Evolutionary conservation across 2,329 filamentous ascomycete genomes (phyloP), one percentile per base, ranked within the genome.

Genomic region (Tolypocladium ovalisporum): DNA sequence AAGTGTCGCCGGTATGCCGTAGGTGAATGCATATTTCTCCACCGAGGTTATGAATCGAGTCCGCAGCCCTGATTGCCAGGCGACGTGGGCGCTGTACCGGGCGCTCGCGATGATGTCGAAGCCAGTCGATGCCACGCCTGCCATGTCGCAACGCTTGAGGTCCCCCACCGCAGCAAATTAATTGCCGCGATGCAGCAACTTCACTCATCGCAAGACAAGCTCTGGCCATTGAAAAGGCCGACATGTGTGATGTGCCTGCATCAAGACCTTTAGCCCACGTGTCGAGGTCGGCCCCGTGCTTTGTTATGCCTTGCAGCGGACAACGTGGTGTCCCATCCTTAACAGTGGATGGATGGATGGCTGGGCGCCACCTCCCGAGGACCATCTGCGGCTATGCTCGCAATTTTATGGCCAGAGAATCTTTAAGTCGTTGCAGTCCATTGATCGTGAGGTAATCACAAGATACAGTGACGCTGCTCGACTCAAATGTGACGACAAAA

Each of bases 221-320:
- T 53, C 51, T 35, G 15, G 54, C 53, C 53, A 53, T 19, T 32
- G 39, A 49, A 55, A 42, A 47, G 58, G 49, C 60, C 44, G 34
- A 54, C 56, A 60, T 56, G 56, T 56, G 58, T 52, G 58, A 60
- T 58, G 58, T 58, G 51, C 54, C 49, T 54, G 55, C 56, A 39
- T 56, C 58, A 54, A 37, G 52, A 24, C 35, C 34, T n/a, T 10
- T 7, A n/a, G 47, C 47, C 42, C 54, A 58, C 32, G 44, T 42
- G 47, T 51, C 53, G 52, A 37, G 19, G 49, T 35, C 37, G 36
- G 51, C n/a, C 56, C 29, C 55, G 44, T 53, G 54, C 47, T 54
- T 53, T 47, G 44, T 8, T 36, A 49, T 39, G 51, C n/a, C 32
- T 17, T 24, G 27, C 32, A 49, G 35, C 32, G 19, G 29, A 34